A percentile compares a stretch with the other conserved stretches of the same genome.
phyloP scores from a whole-genome alignment of 352 stramenopile species.

The Phytophthora hybrid region DNA sequence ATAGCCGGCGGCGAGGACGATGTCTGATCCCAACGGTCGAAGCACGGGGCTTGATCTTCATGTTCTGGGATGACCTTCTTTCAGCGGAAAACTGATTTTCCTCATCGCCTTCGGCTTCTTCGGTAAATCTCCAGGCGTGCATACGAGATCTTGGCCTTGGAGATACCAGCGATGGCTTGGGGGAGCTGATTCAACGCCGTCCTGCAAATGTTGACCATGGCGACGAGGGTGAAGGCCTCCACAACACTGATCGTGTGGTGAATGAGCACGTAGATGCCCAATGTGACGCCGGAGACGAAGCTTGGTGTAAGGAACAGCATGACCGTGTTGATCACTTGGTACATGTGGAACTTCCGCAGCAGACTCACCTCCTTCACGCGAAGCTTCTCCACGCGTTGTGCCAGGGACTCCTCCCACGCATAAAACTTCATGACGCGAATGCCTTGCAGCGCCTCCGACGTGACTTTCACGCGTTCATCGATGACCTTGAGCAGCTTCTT shows the following conservation, averaged over 20 bases:
- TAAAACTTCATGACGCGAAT: conserved; percentile 93
- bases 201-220: conserved; percentile 45
- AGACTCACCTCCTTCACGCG: conserved; percentile 52
- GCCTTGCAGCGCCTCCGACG: conserved; percentile 91
- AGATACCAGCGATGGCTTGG: conserved; percentile 30
- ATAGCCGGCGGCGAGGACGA: too few relatives aligned
- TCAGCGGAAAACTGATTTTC: too few relatives aligned
- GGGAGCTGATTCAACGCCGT: conserved; percentile 38
- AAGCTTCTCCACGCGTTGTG: conserved; percentile 47
- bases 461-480: conserved; percentile 89
- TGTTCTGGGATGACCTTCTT: too few relatives aligned
- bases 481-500: conserved; percentile 49
- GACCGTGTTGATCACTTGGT: conserved; percentile 53
- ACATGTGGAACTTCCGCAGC: conserved; percentile 46
- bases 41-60: too few relatives aligned
- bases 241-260: conserved; percentile 34
- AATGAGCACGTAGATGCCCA: conserved; percentile 40
- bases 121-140: too few relatives aligned
- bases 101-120: too few relatives aligned
- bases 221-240: conserved; percentile 44
- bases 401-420: conserved; percentile 70
- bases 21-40: too few relatives aligned
- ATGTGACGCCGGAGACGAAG: conserved; percentile 36
- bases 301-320: conserved; percentile 49
- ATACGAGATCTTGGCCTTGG: conserved; percentile 43